phyloP scores from a whole-genome alignment of 2,329 filamentous ascomycete genomes.

The Colletotrichum musicola region DNA sequence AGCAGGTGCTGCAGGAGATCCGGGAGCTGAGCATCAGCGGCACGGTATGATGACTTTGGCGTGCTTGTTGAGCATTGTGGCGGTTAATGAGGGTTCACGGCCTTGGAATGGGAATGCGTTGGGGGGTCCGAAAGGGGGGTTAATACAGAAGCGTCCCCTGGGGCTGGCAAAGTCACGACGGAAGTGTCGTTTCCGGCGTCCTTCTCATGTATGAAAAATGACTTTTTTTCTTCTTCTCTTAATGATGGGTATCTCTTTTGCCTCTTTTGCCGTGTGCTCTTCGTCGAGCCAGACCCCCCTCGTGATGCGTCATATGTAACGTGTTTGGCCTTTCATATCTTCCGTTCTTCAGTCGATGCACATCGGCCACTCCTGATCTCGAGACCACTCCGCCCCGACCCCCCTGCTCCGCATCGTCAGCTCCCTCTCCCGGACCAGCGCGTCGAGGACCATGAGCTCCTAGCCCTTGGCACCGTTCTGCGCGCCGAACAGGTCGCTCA shows the following conservation, averaged over 20 bases:
- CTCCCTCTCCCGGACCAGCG: not conserved
- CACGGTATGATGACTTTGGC: conserved; percentile 62
- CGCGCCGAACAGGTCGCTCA: conserved; percentile 60
- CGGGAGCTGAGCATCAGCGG: conserved; percentile 92
- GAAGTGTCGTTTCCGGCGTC: not conserved
- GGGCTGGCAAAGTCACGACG: conserved; percentile 20
- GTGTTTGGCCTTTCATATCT: not conserved
- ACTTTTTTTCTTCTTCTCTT: conserved; percentile 18
- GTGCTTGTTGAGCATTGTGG: not conserved
- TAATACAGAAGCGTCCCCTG: conserved; percentile 27
- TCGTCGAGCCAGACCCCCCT: not conserved
- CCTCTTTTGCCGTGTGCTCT: conserved; percentile 8
- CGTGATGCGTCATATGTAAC: not conserved
- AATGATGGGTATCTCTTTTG: conserved; percentile 34
- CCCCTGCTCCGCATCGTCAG: not conserved
- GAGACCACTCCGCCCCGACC: not conserved
- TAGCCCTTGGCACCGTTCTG: conserved; percentile 43
- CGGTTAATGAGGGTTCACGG: not conserved
- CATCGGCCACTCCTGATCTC: not conserved
- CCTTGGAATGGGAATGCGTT: not conserved
- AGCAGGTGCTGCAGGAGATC: conserved; percentile 97
- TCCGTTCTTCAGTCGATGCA: too few relatives aligned
- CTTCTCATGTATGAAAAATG: conserved; percentile 34
- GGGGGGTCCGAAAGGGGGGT: not conserved
- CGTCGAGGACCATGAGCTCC: conserved; percentile 16